A percentile compares a stretch with the other conserved stretches of the same genome.
phyloP scores from a whole-genome alignment of 2,329 filamentous ascomycete genomes.

The Westerdykella aurantiaca region DNA sequence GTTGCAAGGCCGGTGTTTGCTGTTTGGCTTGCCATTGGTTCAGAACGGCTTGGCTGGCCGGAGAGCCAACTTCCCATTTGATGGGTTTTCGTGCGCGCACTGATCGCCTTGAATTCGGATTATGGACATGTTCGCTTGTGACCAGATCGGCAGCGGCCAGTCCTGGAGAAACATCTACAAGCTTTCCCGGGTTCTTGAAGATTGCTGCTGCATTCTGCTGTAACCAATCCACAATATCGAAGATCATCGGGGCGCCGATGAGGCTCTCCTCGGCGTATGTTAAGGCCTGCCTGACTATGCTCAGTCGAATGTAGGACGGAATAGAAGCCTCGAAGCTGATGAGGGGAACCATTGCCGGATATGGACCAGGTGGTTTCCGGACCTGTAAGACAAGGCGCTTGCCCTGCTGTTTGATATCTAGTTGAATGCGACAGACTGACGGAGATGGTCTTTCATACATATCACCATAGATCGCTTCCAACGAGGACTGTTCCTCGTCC shows the following conservation, averaged over 20 bases:
- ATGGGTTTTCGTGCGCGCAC: constrained; percentile 48
- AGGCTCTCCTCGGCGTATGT: constrained; percentile 65
- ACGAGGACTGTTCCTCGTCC: constrained; percentile 76
- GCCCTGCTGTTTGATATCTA: constrained; percentile 48
- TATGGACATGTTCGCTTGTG: constrained; percentile 26
- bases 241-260: constrained; percentile 83
- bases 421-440: constrained; percentile 63
- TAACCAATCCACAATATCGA: constrained; percentile 84
- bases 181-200: constrained; percentile 73
- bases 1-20: constrained; percentile 57
- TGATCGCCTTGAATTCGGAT: constrained; percentile 2
- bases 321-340: constrained; percentile 63
- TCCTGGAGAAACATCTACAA: constrained; percentile 78
- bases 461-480: constrained; percentile 82
- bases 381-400: constrained; percentile 57
- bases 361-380: constrained; percentile 61
- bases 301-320: constrained; percentile 89
- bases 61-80: constrained; percentile 55
- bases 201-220: constrained; percentile 79
- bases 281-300: constrained; percentile 72
- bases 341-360: constrained; percentile 64
- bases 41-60: constrained; percentile 54
- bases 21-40: constrained; percentile 66
- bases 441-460: constrained; percentile 49
- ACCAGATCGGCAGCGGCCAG: constrained; percentile 52